These are phyloP conservation scores for Mycena polygramma DNA, from an alignment of 768 basidiomycete species.

Conservation along the genomic window DNA sequence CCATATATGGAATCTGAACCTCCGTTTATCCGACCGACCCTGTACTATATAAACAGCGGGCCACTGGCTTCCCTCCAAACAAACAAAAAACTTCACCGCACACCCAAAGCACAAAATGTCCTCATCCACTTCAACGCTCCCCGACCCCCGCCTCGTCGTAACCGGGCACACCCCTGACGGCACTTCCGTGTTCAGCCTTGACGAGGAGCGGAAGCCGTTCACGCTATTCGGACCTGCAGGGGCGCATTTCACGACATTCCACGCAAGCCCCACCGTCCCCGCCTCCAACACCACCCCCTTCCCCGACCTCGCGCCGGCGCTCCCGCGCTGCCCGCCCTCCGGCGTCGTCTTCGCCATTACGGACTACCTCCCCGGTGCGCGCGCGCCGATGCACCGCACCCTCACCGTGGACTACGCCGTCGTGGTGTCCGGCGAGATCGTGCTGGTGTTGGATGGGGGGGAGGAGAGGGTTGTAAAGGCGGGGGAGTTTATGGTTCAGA, in stretches of 20 bases:
- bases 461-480: conserved; percentile 14
- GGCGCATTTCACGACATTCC: not conserved
- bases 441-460: not conserved
- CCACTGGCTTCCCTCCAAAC: too few relatives aligned
- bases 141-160: conserved; percentile 18
- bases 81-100: too few relatives aligned
- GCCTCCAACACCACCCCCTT: too few relatives aligned
- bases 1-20: too few relatives aligned
- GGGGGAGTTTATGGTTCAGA: conserved; percentile 24
- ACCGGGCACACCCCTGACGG: conserved; percentile 22
- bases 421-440: not conserved
- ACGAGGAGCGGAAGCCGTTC: conserved; percentile 17
- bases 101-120: not conserved
- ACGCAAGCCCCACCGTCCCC: not conserved
- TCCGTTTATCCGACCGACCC: too few relatives aligned
- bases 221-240: conserved; percentile 11
- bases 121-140: not conserved
- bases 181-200: conserved; percentile 25
- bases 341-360: conserved; percentile 5
- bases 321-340: too few relatives aligned
- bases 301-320: too few relatives aligned
- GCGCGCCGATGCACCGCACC: conserved; percentile 23
- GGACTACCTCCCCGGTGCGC: conserved; percentile 1
- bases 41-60: too few relatives aligned
- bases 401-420: conserved; percentile 21